A percentile compares a stretch with the other conserved stretches of the same genome.
phyloP scores from a whole-genome alignment of 164 flowering plant genomes.

The Vitis rupestris region DNA sequence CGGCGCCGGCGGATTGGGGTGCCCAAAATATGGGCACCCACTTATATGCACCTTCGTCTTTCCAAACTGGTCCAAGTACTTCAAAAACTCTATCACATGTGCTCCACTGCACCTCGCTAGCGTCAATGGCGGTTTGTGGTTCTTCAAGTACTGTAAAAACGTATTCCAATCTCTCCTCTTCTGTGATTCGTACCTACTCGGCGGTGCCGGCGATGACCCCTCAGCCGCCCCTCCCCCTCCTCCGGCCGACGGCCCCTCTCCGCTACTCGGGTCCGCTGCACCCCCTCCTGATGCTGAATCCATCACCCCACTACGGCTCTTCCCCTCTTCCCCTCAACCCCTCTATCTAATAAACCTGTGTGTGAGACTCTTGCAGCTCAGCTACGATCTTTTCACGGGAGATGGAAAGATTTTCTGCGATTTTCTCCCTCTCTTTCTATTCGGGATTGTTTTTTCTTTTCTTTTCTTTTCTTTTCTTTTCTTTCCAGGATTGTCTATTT shows the following conservation, averaged over 20 bases:
- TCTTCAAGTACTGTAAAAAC: conserved; percentile 62
- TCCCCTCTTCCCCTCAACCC: no score
- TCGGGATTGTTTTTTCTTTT: conserved; percentile 2
- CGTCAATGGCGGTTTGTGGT: conserved; percentile 68
- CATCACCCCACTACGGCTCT: conserved; percentile 1
- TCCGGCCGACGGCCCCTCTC: conserved; percentile 15
- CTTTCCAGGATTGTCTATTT: not conserved
- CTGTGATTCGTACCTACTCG: conserved; percentile 71
- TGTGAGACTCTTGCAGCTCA: no score
- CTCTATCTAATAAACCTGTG: not conserved
- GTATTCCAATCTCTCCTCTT: conserved; percentile 80
- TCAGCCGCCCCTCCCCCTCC: conserved; percentile 9
- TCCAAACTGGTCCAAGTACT: conserved; percentile 73
- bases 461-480: not conserved
- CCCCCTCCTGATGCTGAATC: conserved; percentile 21
- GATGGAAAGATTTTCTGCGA: not conserved
- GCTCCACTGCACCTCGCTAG: conserved; percentile 68
- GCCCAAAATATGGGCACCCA: conserved; percentile 66
- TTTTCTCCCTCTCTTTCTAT: conserved; percentile 1
- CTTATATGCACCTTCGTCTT: conserved; percentile 64
- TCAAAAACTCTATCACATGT: conserved; percentile 67
- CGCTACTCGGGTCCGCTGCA: conserved; percentile 8
- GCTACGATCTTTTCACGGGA: no score
- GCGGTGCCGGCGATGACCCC: conserved; percentile 26
- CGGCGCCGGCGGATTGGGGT: conserved; percentile 67